These are phyloP conservation scores for Neonectria ditissima DNA, from an alignment of 2,329 filamentous ascomycete genomes.

Conservation along the genomic window DNA sequence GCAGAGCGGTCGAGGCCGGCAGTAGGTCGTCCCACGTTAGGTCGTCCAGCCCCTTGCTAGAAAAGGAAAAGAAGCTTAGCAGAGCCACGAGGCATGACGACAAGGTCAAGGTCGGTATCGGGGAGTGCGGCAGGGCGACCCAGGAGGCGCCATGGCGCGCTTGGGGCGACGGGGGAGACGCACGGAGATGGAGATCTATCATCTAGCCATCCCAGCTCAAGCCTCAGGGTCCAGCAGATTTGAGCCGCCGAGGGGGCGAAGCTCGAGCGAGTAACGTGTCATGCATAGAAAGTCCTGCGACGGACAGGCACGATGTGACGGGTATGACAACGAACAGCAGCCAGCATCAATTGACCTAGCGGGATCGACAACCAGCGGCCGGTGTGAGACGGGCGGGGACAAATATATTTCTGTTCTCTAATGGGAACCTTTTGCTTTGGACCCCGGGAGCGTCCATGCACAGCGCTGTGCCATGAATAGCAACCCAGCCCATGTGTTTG, in stretches of 20 bases:
- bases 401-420: not conserved
- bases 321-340: not conserved
- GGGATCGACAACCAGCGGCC: not conserved
- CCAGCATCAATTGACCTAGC: not conserved
- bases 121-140: not conserved
- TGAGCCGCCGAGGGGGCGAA: not conserved
- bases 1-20: not conserved
- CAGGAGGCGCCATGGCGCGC: not conserved
- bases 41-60: not conserved
- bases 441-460: constrained; percentile 2
- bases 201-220: not conserved
- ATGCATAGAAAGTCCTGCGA: constrained; percentile 2
- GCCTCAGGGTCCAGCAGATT: constrained; percentile 4
- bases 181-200: not conserved
- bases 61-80: constrained; percentile 10
- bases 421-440: not conserved
- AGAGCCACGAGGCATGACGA: constrained; percentile 10
- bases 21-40: no score
- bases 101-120: not conserved
- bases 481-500: not conserved
- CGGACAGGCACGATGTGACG: constrained; percentile 1
- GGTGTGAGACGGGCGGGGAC: not conserved
- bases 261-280: constrained; percentile 20
- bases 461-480: not conserved
- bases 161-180: not conserved